These are phyloP conservation scores for Pseudogymnoascus destructans DNA, from an alignment of 2,329 filamentous ascomycete species.

Conservation along the genomic window DNA sequence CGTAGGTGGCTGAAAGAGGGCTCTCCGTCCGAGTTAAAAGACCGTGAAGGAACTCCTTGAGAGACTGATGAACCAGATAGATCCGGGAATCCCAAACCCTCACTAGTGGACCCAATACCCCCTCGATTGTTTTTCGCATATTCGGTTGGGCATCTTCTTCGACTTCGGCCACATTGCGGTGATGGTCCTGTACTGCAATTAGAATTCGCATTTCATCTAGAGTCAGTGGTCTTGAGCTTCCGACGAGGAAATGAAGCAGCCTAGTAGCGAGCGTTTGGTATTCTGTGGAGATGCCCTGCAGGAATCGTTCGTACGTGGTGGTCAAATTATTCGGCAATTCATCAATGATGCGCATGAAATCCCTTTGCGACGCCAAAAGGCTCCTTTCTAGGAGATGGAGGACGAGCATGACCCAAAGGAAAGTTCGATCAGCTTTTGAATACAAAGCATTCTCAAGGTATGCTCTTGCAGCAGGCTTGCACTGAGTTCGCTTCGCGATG, in stretches of 20 bases:
- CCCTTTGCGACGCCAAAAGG: conserved; percentile 18
- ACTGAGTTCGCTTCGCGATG: conserved; percentile 23
- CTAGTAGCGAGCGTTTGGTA: conserved; percentile 21
- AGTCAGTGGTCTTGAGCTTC: conserved; percentile 25
- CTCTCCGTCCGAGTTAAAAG: too few relatives aligned
- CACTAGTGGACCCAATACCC: too few relatives aligned
- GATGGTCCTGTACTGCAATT: conserved; percentile 21
- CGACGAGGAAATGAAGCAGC: conserved; percentile 26
- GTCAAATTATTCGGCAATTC: conserved; percentile 24
- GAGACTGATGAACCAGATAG: too few relatives aligned
- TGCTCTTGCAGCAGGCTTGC: conserved; percentile 18
- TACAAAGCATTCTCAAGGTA: conserved; percentile 24
- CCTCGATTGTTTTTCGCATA: too few relatives aligned
- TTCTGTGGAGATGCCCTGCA: conserved; percentile 20
- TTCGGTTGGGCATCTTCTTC: too few relatives aligned
- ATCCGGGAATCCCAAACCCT: too few relatives aligned
- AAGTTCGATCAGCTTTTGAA: conserved; percentile 27
- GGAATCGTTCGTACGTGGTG: conserved; percentile 25
- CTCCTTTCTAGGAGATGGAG: conserved; percentile 26
- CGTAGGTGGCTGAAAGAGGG: too few relatives aligned
- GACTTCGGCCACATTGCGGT: too few relatives aligned
- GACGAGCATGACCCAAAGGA: conserved; percentile 30
- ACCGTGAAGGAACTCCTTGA: too few relatives aligned
- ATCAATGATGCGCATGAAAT: conserved; percentile 25
- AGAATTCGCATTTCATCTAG: conserved; percentile 27